These are phyloP conservation scores for Epichloe sibirici DNA, from an alignment of 2,329 filamentous ascomycete species.

Conservation along the genomic window DNA sequence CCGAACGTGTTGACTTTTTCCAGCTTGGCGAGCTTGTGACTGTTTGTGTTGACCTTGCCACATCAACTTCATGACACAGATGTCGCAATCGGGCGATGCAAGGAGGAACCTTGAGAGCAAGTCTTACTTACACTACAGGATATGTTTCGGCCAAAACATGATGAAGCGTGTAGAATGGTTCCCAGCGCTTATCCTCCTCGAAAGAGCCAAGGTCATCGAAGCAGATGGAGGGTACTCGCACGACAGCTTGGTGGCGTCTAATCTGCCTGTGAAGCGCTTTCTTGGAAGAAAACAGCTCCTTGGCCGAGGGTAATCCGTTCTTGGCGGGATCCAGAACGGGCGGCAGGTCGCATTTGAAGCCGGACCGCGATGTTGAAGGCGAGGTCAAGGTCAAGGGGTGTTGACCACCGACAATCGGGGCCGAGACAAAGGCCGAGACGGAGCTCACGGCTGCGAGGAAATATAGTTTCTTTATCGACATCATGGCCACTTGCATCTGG, in stretches of 20 bases:
- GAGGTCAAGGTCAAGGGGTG: neutral
- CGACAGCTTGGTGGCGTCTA: slow-evolving; percentile 39
- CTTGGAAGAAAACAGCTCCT: slow-evolving; percentile 20
- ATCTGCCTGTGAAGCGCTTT: slow-evolving; percentile 29
- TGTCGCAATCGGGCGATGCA: neutral
- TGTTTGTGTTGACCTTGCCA: slow-evolving; percentile 8
- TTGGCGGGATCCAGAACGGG: slow-evolving; percentile 18
- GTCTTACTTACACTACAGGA: slow-evolving; percentile 31
- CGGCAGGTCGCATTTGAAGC: slow-evolving; percentile 22
- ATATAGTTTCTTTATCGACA: slow-evolving; percentile 2
- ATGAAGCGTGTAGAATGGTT: slow-evolving; percentile 38
- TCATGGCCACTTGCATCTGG: neutral
- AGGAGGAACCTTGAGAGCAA: slow-evolving; percentile 12
- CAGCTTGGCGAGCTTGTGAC: slow-evolving; percentile 28
- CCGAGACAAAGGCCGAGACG: slow-evolving; percentile 3
- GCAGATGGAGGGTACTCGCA: slow-evolving; percentile 40
- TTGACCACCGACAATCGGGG: neutral
- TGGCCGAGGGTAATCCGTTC: slow-evolving; percentile 21
- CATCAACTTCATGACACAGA: neutral
- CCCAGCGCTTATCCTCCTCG: slow-evolving; percentile 42
- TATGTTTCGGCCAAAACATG: slow-evolving; percentile 35
- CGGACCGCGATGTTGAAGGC: neutral
- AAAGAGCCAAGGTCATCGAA: slow-evolving; percentile 44
- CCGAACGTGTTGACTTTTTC: slow-evolving; percentile 52
- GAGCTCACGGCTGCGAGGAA: neutral